Evolutionary conservation across 257 asterid species (phyloP), one percentile per base, ranked within the genome.

Genomic region (Linderniella brevidens): DNA sequence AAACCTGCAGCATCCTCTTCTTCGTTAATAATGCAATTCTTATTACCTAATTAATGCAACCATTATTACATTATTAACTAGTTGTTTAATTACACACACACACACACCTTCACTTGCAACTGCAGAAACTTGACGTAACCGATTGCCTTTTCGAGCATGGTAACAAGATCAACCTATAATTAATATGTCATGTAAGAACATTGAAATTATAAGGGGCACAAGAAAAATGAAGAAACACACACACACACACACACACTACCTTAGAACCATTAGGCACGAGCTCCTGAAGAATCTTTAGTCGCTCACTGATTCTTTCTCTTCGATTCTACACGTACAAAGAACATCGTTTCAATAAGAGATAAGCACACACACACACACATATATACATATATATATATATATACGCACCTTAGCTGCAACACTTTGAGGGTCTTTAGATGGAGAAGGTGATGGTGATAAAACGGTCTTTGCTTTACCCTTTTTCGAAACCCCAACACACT

Each of bases 211-310:
- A n/a, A n/a, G n/a, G 43, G 15, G 15, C 43, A 1, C 1, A 2
- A 39, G 13, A 1, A 10, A 10, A 13, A 3, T 39, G 13, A 10
- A 13, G 43, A 39, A 11, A 39, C 43, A 39, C 13, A 10, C 13
- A 39, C 15, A 25, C 32, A 25, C 43, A 2, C 43, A 18, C 49
- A 45, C 17, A 3, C n/a, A 11, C 9, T 53, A 86, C 96, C 97
- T 86, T 86, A 58, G 94, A 67, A 58, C 97, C 97, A 54, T 86
- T 86, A 9, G 94, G 97, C 17, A 86, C 94, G 35, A 86, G 92
- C 35, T 82, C 94, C 58, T 86, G 97, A 3, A 86, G 76, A 49
- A 50, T 59, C 66, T 86, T 86, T 52, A 86, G 73, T 5, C 97
- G 73, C 54, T 86, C 97, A 12, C 97, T 82, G 38, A 86, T 86